These are phyloP conservation scores for Citeromyces siamensis DNA, from an alignment of 1,139 yeast species.

Conservation along the genomic window DNA sequence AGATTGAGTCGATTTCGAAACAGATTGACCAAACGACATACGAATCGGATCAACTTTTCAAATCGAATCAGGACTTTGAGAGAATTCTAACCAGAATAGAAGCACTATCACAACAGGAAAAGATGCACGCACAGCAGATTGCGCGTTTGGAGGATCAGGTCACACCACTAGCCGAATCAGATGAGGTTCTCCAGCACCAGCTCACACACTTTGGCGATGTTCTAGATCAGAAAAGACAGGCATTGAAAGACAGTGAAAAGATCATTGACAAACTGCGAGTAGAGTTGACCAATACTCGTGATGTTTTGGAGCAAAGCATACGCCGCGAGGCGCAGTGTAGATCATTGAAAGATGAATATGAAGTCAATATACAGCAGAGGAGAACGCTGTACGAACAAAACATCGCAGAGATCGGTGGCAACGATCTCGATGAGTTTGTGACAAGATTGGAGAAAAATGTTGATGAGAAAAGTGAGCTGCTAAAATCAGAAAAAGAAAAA, in stretches of 20 bases:
- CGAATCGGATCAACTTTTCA: constrained; percentile 55
- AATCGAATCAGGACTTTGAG: constrained; percentile 75
- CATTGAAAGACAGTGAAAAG: constrained; percentile 14
- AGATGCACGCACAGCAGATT: constrained; percentile 33
- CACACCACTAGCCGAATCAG: constrained; percentile 33
- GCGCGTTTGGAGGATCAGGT: constrained; percentile 32
- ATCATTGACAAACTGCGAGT: constrained; percentile 12
- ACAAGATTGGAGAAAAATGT: not conserved
- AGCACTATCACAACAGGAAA: constrained; percentile 35
- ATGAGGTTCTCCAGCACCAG: constrained; percentile 34
- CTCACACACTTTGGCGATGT: constrained; percentile 41
- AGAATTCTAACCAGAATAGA: constrained; percentile 54
- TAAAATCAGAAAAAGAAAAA: constrained; percentile 9
- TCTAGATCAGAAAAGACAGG: constrained; percentile 24
- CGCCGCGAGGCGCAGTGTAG: constrained; percentile 47
- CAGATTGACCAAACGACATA: constrained; percentile 40
- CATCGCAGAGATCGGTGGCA: not conserved
- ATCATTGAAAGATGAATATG: constrained; percentile 27
- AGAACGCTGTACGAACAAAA: not conserved
- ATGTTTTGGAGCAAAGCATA: constrained; percentile 26
- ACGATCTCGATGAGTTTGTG: constrained; percentile 10
- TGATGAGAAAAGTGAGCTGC: constrained; percentile 7
- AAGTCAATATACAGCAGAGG: constrained; percentile 5
- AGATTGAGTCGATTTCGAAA: constrained; percentile 35
- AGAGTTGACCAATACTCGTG: constrained; percentile 18